A percentile compares a stretch with the other conserved stretches of the same genome.
These are phyloP conservation scores for Torrubiella hemipterigena DNA, from an alignment of 2,329 filamentous ascomycete genomes.

Conservation along the genomic window DNA sequence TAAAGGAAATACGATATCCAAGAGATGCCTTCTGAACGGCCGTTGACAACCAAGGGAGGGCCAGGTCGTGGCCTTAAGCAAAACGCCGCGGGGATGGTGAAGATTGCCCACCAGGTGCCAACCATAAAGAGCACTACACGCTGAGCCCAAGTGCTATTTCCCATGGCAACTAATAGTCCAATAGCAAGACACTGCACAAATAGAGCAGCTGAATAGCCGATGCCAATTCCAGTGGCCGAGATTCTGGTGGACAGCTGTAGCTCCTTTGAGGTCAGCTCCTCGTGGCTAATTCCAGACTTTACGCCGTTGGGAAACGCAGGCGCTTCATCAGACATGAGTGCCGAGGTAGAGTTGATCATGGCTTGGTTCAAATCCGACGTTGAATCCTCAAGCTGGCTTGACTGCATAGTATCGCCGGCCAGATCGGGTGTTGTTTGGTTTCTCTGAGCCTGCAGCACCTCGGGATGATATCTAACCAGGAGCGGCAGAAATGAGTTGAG, in stretches of 20 bases:
- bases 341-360: slow-evolving; percentile 30
- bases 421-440: slow-evolving; percentile 18
- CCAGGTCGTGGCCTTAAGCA: slow-evolving; percentile 85
- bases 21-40: slow-evolving; percentile 20
- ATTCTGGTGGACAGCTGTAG: slow-evolving; percentile 79
- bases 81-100: slow-evolving; percentile 77
- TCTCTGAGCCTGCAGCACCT: slow-evolving; percentile 19
- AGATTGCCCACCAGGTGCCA: slow-evolving; percentile 84
- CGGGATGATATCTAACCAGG: slow-evolving; percentile 74
- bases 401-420: slow-evolving; percentile 18
- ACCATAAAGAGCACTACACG: slow-evolving; percentile 78
- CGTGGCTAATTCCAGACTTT: slow-evolving; percentile 26
- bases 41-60: slow-evolving; percentile 52
- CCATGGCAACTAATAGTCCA: slow-evolving; percentile 57
- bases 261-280: slow-evolving; percentile 49
- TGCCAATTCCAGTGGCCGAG: slow-evolving; percentile 84
- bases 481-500: slow-evolving; percentile 91
- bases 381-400: slow-evolving; percentile 21
- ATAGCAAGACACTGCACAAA: slow-evolving; percentile 76
- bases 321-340: slow-evolving; percentile 28
- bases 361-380: slow-evolving; percentile 15
- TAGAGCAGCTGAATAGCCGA: slow-evolving; percentile 80
- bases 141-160: slow-evolving; percentile 73
- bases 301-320: slow-evolving; percentile 13
- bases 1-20: slow-evolving; percentile 66